Evolutionary conservation across 768 basidiomycete genomes (phyloP).

Genomic region (Naganishia onofrii): DNA sequence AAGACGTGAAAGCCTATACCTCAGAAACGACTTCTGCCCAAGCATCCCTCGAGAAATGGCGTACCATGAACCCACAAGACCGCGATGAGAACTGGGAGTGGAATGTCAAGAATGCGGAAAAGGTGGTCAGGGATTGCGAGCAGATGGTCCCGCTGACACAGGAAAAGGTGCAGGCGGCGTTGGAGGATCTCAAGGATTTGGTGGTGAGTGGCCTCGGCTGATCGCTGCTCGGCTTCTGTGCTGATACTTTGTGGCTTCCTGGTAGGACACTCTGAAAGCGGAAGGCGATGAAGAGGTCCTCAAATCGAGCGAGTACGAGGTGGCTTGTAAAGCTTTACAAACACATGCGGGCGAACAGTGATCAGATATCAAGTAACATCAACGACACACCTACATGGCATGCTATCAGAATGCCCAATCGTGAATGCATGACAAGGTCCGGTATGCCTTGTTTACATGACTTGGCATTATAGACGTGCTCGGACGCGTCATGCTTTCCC

Average conservation of each 20-base stretch:
- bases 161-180: slow-evolving; percentile 31
- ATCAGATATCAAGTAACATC: neutral
- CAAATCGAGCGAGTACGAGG: slow-evolving; percentile 7
- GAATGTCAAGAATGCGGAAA: slow-evolving; percentile 30
- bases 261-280: slow-evolving; percentile 10
- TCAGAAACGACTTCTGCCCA: slow-evolving; percentile 9
- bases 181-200: slow-evolving; percentile 32
- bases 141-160: slow-evolving; percentile 38
- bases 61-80: neutral
- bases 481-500: too few species aligned
- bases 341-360: neutral
- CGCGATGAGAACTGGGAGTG: slow-evolving; percentile 22
- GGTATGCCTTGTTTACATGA: too few species aligned
- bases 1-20: slow-evolving; percentile 15
- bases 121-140: slow-evolving; percentile 34
- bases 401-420: too few species aligned
- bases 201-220: slow-evolving; percentile 20
- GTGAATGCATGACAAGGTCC: too few species aligned
- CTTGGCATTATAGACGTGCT: too few species aligned
- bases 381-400: too few species aligned
- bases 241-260: neutral
- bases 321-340: slow-evolving; percentile 10
- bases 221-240: neutral
- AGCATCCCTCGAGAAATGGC: slow-evolving; percentile 20
- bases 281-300: slow-evolving; percentile 15